A percentile compares a stretch with the other conserved stretches of the same genome.
phyloP scores from a whole-genome alignment of 139 green algal genomes.

The Zygnema circumcarinatum region DNA sequence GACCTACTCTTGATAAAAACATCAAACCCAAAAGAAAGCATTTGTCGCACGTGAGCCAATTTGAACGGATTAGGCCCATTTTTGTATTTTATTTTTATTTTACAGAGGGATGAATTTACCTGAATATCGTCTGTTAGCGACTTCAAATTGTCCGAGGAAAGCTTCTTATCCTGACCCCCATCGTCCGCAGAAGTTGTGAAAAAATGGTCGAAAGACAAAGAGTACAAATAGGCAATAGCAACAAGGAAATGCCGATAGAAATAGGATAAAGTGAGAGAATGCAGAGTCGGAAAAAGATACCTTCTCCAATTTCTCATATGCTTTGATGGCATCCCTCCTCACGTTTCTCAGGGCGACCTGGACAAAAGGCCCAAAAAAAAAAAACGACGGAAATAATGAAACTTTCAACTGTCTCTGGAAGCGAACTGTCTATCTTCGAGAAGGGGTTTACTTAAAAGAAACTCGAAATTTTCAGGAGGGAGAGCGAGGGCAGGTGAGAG shows the following conservation, averaged over 20 bases:
- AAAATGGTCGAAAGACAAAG: conserved; percentile 9
- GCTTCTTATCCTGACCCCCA: conserved; percentile 41
- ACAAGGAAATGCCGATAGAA: neutral
- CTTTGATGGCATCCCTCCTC: conserved; percentile 88
- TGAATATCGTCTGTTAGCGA: conserved; percentile 29
- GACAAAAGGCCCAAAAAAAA: neutral
- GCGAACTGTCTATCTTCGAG: neutral
- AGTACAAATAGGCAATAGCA: neutral
- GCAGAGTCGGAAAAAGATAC: neutral
- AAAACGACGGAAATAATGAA: neutral
- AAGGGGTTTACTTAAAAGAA: neutral
- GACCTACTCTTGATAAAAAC: too few relatives aligned
- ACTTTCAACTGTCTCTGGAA: neutral
- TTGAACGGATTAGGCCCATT: too few relatives aligned
- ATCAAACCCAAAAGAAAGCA: too few relatives aligned
- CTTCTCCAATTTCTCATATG: conserved; percentile 75
- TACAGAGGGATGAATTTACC: too few relatives aligned
- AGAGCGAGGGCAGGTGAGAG: neutral
- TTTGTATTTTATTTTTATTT: too few relatives aligned
- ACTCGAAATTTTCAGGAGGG: neutral
- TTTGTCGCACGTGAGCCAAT: too few relatives aligned
- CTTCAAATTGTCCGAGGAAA: conserved; percentile 30
- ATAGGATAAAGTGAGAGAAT: neutral
- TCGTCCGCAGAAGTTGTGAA: too few relatives aligned
- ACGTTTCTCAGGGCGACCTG: conserved; percentile 82